Evolutionary conservation across 2,329 filamentous ascomycete genomes (phyloP).

Genomic region (Apiospora phragmitis): DNA sequence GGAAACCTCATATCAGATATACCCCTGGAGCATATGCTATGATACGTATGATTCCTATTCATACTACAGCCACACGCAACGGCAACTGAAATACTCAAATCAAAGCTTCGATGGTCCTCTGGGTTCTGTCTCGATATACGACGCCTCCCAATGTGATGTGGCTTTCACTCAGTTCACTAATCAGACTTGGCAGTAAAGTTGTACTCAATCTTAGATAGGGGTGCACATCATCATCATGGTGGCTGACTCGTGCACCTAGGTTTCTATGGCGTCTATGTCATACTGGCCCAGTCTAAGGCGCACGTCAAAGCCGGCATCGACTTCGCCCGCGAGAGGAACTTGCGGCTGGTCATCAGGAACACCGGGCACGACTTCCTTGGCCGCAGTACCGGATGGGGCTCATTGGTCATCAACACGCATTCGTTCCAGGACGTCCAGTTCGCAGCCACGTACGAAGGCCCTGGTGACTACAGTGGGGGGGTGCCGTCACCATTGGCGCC

Average conservation of each 20-base stretch:
- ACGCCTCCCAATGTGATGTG: conserved; percentile 35
- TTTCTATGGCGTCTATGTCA: too few relatives aligned
- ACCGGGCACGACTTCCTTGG: conserved; percentile 61
- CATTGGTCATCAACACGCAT: conserved; percentile 58
- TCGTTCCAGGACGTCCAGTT: conserved; percentile 50
- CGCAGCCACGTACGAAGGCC: conserved; percentile 31
- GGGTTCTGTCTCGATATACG: conserved; percentile 36
- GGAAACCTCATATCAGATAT: conserved; percentile 35
- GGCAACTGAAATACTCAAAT: neutral
- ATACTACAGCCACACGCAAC: too few relatives aligned
- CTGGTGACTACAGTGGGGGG: conserved; percentile 47
- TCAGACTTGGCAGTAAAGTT: conserved; percentile 40
- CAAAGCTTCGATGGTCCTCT: conserved; percentile 35
- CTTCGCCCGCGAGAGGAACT: conserved; percentile 47
- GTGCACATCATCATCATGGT: too few relatives aligned
- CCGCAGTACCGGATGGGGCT: conserved; percentile 61
- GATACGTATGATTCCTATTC: conserved; percentile 17
- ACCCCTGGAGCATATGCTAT: conserved; percentile 35
- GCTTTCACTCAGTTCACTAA: conserved; percentile 31
- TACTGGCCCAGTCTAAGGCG: too few relatives aligned
- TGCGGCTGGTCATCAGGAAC: conserved; percentile 56
- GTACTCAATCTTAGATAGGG: too few relatives aligned
- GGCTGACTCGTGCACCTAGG: too few relatives aligned
- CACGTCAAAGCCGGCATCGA: conserved; percentile 33
- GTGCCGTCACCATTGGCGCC: conserved; percentile 51